Percentiles rank a stretch among this genome's conserved stretches.
Conservation (phyloP, 2,329 filamentous ascomycete genomes). For the Scytalidium sp. region DNA sequence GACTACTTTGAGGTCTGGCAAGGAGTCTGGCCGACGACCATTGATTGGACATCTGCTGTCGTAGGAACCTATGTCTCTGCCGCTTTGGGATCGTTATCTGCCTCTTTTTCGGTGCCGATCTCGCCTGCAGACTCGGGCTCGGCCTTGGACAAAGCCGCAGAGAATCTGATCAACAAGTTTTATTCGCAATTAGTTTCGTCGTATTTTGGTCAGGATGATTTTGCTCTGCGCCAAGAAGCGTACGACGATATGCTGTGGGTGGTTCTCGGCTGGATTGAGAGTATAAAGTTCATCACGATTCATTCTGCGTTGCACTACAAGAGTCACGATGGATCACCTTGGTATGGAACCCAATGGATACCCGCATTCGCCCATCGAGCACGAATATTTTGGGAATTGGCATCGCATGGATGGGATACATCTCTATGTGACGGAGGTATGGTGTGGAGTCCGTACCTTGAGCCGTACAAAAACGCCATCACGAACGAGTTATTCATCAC, state of each 20-base stretch:
- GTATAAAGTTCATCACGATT: constrained; percentile 69
- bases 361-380: constrained; percentile 79
- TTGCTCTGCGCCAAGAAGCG: constrained; percentile 72
- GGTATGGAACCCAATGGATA: constrained; percentile 76
- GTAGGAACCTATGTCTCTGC: constrained; percentile 76
- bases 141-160: constrained; percentile 35
- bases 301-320: constrained; percentile 63
- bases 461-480: constrained; percentile 93
- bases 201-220: constrained; percentile 83
- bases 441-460: constrained; percentile 79
- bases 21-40: constrained; percentile 80
- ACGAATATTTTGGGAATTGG: constrained; percentile 81
- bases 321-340: constrained; percentile 37
- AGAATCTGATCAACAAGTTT: constrained; percentile 80
- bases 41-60: constrained; percentile 93
- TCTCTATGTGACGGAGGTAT: constrained; percentile 82
- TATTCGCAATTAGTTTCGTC: constrained; percentile 75
- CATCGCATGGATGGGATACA: constrained; percentile 76
- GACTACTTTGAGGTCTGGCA: constrained; percentile 74
- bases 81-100: constrained; percentile 68
- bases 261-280: constrained; percentile 85
- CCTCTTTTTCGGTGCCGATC: constrained; percentile 46
- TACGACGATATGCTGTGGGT: constrained; percentile 97
- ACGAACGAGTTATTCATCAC: constrained; percentile 90
- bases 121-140: constrained; percentile 2